Evolutionary conservation across 371 early-diverging fungal species (phyloP).

Genomic region (Saksenaea vasiformis): DNA sequence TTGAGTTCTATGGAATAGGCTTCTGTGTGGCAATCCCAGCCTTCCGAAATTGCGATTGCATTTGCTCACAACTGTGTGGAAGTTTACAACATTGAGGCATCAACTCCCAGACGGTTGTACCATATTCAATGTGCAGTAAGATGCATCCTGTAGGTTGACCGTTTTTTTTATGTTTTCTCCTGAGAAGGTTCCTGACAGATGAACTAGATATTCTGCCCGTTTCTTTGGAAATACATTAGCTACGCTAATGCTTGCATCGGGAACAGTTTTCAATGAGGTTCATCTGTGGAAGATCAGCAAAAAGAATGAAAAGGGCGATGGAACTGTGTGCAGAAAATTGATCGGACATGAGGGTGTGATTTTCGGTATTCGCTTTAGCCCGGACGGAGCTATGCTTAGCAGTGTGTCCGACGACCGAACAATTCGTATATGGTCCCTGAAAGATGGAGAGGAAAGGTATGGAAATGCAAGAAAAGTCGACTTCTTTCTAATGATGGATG

Average conservation of each 20-base stretch:
- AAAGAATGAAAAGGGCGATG: conserved; percentile 41
- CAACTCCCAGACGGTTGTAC: conserved; percentile 22
- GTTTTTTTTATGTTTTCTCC: neutral
- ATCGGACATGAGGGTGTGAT: conserved; percentile 81
- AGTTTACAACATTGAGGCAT: conserved; percentile 39
- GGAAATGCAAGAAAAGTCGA: neutral
- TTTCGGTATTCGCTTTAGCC: conserved; percentile 76
- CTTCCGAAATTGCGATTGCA: conserved; percentile 56
- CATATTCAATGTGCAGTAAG: conserved; percentile 55
- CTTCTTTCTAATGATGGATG: neutral
- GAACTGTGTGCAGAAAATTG: conserved; percentile 50
- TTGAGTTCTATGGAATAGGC: neutral
- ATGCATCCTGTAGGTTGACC: conserved; percentile 56
- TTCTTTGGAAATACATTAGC: conserved; percentile 58
- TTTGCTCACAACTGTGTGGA: conserved; percentile 79
- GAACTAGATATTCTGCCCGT: conserved; percentile 64
- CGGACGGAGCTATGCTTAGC: conserved; percentile 57
- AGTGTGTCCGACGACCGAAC: conserved; percentile 89
- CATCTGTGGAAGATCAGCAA: conserved; percentile 66
- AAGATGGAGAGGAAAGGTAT: conserved; percentile 21
- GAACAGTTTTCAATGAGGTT: conserved; percentile 85
- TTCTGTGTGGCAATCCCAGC: neutral
- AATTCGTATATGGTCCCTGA: conserved; percentile 74
- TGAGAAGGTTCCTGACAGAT: neutral
- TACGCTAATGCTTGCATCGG: conserved; percentile 66